phyloP scores from a whole-genome alignment of 176 grass and related monocot species.

The Oryza punctata region DNA sequence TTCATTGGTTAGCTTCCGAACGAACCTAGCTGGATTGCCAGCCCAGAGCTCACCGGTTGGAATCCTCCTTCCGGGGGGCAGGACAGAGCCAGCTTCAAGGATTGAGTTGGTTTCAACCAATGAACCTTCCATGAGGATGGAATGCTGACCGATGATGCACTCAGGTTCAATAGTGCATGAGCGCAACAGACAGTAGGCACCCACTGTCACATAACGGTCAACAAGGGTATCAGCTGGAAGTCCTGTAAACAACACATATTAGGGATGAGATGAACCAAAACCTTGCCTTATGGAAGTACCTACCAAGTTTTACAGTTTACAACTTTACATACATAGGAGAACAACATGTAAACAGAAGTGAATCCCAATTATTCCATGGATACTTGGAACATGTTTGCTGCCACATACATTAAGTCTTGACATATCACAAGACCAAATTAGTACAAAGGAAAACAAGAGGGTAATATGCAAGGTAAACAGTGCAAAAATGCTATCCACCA shows the following conservation, averaged over 20 bases:
- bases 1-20: constrained; percentile 86
- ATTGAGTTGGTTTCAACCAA: constrained; percentile 95
- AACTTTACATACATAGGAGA: background rate
- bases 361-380: background rate
- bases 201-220: constrained; percentile 90
- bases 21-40: constrained; percentile 79
- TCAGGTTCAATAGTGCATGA: constrained; percentile 98
- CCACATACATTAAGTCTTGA: background rate
- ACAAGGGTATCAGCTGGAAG: constrained; percentile 92
- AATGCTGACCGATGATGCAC: constrained; percentile 94
- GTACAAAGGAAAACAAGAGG: background rate
- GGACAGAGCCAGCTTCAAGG: constrained; percentile 89
- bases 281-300: background rate
- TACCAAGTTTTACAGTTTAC: background rate
- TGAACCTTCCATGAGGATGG: constrained; percentile 97
- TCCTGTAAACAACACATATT: constrained; percentile 49
- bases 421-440: background rate
- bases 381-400: background rate
- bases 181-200: constrained; percentile 76
- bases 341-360: background rate
- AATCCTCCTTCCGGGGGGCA: constrained; percentile 83
- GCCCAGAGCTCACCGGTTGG: constrained; percentile 95
- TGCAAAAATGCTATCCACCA: background rate
- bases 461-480: background rate
- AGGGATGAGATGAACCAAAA: constrained; percentile 22